These are phyloP conservation scores for Populus hybrid DNA, from an alignment of 441 rosid species.

Conservation along the genomic window DNA sequence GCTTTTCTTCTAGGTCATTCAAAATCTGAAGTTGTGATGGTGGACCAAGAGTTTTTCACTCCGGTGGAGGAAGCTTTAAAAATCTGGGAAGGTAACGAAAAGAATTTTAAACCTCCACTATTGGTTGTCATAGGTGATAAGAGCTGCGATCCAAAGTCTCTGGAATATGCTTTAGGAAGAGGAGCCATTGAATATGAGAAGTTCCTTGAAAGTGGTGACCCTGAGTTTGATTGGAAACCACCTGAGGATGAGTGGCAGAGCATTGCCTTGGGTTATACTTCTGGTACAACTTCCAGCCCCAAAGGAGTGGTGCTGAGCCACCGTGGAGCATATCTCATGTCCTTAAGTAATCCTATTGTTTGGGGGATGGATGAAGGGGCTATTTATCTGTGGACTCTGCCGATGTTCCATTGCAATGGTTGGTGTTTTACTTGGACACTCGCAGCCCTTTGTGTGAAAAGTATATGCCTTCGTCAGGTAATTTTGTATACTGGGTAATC, in stretches of 20 bases:
- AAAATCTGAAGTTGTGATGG: slow-evolving; percentile 56
- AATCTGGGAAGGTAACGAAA: slow-evolving; percentile 45
- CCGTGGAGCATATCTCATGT: slow-evolving; percentile 86
- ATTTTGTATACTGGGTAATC: background rate
- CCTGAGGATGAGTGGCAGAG: slow-evolving; percentile 89
- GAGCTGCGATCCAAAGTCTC: slow-evolving; percentile 56
- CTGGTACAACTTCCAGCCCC: slow-evolving; percentile 59
- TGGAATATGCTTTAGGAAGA: slow-evolving; percentile 49
- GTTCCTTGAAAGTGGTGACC: slow-evolving; percentile 66
- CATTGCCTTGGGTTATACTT: slow-evolving; percentile 81
- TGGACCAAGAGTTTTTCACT: slow-evolving; percentile 75
- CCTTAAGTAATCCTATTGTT: slow-evolving; percentile 51
- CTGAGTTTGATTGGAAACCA: slow-evolving; percentile 4
- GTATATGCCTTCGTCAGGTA: slow-evolving; percentile 91
- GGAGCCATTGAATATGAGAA: slow-evolving; percentile 79
- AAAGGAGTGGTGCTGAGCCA: slow-evolving; percentile 85
- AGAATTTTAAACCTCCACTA: slow-evolving; percentile 50
- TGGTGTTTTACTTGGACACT: slow-evolving; percentile 89
- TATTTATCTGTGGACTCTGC: slow-evolving; percentile 86
- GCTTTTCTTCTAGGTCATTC: slow-evolving; percentile 90
- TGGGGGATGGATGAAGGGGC: slow-evolving; percentile 86
- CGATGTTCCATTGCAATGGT: slow-evolving; percentile 92
- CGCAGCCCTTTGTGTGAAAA: slow-evolving; percentile 72
- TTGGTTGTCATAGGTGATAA: slow-evolving; percentile 72
- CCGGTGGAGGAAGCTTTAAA: slow-evolving; percentile 70